Evolutionary conservation across 331 rosid species (phyloP).

Genomic region (Malus hybrid): DNA sequence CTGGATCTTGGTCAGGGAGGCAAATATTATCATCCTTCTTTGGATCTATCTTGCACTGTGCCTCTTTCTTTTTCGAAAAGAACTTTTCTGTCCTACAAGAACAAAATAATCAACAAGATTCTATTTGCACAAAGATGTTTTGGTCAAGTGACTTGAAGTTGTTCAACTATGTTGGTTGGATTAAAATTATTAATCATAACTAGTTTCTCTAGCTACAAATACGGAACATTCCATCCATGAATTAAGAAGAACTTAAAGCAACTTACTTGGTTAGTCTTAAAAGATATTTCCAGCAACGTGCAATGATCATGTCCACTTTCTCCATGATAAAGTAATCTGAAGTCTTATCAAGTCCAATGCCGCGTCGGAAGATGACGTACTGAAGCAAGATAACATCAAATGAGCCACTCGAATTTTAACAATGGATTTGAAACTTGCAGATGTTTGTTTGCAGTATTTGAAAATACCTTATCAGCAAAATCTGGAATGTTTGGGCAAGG

Average conservation of each 20-base stretch:
- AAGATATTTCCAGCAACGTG: slow-evolving; percentile 65
- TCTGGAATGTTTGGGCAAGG: slow-evolving; percentile 60
- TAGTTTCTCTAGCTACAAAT: neutral
- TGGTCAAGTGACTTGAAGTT: neutral
- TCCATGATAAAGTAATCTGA: slow-evolving; percentile 73
- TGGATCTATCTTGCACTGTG: slow-evolving; percentile 10
- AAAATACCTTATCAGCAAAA: slow-evolving; percentile 78
- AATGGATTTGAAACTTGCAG: neutral
- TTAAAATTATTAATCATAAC: neutral
- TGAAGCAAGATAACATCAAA: slow-evolving; percentile 9
- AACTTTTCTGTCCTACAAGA: slow-evolving; percentile 62
- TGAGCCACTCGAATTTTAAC: neutral
- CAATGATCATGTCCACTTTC: slow-evolving; percentile 85
- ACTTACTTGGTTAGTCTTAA: slow-evolving; percentile 53
- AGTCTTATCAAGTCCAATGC: slow-evolving; percentile 78
- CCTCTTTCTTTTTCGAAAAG: slow-evolving; percentile 37
- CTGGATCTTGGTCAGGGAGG: slow-evolving; percentile 3
- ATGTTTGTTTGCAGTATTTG: neutral
- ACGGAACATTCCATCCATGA: neutral
- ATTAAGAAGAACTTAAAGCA: neutral
- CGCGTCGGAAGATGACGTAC: slow-evolving; percentile 88
- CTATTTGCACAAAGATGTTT: neutral
- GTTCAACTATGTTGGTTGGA: neutral
- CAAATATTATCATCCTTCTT: neutral
- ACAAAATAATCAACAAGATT: neutral